These are phyloP conservation scores for Chimonanthus salicifolius DNA, from an alignment of 164 flowering plant species.

Conservation along the genomic window DNA sequence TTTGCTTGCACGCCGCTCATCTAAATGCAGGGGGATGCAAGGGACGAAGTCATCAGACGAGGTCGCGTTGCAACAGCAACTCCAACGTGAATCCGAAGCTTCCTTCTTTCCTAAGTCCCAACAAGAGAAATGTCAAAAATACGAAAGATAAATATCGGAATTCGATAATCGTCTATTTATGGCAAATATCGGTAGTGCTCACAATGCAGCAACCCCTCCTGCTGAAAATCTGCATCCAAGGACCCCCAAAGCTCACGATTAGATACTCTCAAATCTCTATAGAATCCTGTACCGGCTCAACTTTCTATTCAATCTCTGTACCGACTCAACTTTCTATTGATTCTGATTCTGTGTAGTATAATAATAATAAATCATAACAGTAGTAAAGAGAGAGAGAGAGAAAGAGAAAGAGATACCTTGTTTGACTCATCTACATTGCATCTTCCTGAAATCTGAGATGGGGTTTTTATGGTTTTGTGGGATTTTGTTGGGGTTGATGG, in stretches of 20 bases:
- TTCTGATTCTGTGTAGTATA: too few species aligned
- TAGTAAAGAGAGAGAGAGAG: not conserved
- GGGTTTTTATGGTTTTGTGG: slow-evolving; percentile 19
- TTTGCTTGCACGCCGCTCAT: too few species aligned
- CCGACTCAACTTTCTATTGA: too few species aligned
- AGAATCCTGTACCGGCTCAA: not conserved
- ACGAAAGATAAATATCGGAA: not conserved
- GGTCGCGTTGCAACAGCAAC: too few species aligned
- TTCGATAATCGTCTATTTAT: not conserved
- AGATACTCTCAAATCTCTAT: not conserved
- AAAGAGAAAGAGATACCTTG: not conserved
- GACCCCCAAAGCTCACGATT: not conserved
- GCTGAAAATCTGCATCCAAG: not conserved
- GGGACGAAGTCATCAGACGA: too few species aligned
- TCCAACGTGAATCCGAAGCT: too few species aligned
- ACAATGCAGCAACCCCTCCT: not conserved
- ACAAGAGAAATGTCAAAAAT: not conserved
- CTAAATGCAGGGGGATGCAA: too few species aligned
- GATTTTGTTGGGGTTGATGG: slow-evolving; percentile 19
- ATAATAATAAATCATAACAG: too few species aligned
- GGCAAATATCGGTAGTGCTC: not conserved
- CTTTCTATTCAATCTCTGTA: too few species aligned
- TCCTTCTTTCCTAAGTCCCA: not conserved
- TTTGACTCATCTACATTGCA: not conserved
- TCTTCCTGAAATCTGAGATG: not conserved